Evolutionary conservation across 129 eudicot species (phyloP).

Genomic region (Kitagawia praeruptora): DNA sequence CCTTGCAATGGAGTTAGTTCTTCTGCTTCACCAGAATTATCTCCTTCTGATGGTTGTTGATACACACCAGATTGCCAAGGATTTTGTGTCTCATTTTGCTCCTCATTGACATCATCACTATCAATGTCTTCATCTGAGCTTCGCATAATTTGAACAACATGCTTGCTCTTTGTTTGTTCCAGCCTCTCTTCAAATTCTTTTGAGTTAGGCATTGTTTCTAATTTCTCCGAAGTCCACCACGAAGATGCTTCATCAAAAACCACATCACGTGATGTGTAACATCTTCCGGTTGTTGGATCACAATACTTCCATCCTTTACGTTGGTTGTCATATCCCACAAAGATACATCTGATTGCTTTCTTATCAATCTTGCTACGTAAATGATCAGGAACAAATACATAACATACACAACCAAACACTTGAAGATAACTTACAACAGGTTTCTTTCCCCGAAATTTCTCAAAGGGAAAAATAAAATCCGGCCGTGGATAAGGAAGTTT

Average conservation of each 20-base stretch:
- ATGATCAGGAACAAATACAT: too few species aligned
- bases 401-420: not conserved
- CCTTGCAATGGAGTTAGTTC: too few species aligned
- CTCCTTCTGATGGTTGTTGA: not conserved
- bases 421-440: constrained; percentile 10
- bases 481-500: not conserved
- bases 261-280: constrained; percentile 17
- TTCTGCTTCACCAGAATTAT: not conserved
- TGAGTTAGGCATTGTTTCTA: not conserved
- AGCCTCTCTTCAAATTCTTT: not conserved
- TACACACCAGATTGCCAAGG: constrained; percentile 4
- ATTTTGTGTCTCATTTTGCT: not conserved
- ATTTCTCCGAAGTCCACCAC: constrained; percentile 14
- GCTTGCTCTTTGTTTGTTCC: not conserved
- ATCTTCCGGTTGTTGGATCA: not conserved
- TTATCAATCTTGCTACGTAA: too few species aligned
- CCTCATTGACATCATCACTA: not conserved
- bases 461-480: constrained; percentile 9
- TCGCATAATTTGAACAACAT: too few species aligned
- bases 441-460: not conserved
- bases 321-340: constrained; percentile 8
- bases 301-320: constrained; percentile 23
- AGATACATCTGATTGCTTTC: too few species aligned
- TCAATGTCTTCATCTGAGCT: too few species aligned
- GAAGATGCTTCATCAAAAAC: constrained; percentile 22